Evolutionary conservation across 768 basidiomycete genomes (phyloP), one percentile per base, ranked within the genome.

Genomic region (Amanita phalloides): DNA sequence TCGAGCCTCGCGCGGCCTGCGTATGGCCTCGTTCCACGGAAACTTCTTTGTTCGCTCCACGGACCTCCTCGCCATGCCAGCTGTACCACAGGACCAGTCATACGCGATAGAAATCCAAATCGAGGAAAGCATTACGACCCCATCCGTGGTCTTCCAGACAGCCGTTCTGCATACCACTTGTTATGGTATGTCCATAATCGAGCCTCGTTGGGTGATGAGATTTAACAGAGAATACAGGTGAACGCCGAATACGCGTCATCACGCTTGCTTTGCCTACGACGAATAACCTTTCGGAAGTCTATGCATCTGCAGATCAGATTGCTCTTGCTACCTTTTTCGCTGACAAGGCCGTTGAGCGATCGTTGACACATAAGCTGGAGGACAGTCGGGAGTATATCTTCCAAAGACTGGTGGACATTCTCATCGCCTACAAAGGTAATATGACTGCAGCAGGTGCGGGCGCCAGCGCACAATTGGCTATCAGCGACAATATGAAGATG

Each of bases 11-110:
- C 77, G 91, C 72, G 92, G 94, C 55, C 71, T 98, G 42, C 86
- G 93, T 46, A 91, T 97, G 92, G 84, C 93, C 6, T 89, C 90
- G 0, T 98, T 95, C 87, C 92, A 97, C 60, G 95, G 95, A 55
- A 98, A 97, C 72, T 96, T 97, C 74, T 98, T 98, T 63, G 91
- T 96, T 52, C 85, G 95, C 48, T 96, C 93, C 21, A 98, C 95
- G 20, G 95, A 98, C 68, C 78, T 97, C 4, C 78, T 97, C 33
- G 91, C 95, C 3, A 88, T 97, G 78, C 93, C 95, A 2, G 86
- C 92, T 6, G 94, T 98, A n/a, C 92, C 95, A 13, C 82, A 88
- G 60, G 93, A 98, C 61, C 90, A 96, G 65, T 92, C 89, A 14
- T 98, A 98, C 64, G 86, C 86, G 9, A 94, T 98, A 60, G 95